A percentile compares a stretch with the other conserved stretches of the same genome.
Evolutionary conservation across 805 yeast genomes (phyloP).

Genomic region (Metschnikowia santaceciliae): DNA sequence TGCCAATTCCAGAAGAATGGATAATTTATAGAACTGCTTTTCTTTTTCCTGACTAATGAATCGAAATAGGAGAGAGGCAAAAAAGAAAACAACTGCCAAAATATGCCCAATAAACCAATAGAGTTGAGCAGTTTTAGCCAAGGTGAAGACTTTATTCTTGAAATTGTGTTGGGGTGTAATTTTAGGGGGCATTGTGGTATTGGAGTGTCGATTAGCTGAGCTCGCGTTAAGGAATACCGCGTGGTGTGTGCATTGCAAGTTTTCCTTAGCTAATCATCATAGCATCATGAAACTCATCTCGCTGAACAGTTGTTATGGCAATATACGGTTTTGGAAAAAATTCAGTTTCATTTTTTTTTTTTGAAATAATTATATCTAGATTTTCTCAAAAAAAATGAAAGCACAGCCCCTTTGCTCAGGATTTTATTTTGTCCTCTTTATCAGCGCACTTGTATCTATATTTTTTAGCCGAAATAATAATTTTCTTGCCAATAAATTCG

Average conservation of each 20-base stretch:
- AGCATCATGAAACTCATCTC: background rate
- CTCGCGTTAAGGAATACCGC: background rate
- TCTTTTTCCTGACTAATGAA: slow-evolving; percentile 34
- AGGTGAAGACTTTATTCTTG: background rate
- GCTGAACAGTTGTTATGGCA: background rate
- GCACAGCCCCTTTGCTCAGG: background rate
- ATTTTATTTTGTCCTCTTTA: background rate
- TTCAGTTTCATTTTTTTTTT: background rate
- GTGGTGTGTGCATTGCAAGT: background rate
- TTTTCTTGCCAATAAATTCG: background rate
- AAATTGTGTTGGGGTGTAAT: background rate
- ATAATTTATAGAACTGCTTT: slow-evolving; percentile 24
- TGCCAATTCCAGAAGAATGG: slow-evolving; percentile 50
- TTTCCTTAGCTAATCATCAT: background rate
- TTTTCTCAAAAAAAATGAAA: background rate
- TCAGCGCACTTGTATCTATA: background rate
- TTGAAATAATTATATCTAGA: background rate
- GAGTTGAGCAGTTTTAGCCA: slow-evolving; percentile 40
- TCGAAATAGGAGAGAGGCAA: slow-evolving; percentile 37
- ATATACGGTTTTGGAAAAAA: background rate
- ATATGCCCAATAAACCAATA: slow-evolving; percentile 69
- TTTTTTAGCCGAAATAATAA: background rate
- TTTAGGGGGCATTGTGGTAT: slow-evolving; percentile 1
- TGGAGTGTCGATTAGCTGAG: background rate
- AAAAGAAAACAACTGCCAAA: slow-evolving; percentile 42